Base-by-base conservation (phyloP, 108 stramenopile species). In the Seminavis robusta region DNA sequence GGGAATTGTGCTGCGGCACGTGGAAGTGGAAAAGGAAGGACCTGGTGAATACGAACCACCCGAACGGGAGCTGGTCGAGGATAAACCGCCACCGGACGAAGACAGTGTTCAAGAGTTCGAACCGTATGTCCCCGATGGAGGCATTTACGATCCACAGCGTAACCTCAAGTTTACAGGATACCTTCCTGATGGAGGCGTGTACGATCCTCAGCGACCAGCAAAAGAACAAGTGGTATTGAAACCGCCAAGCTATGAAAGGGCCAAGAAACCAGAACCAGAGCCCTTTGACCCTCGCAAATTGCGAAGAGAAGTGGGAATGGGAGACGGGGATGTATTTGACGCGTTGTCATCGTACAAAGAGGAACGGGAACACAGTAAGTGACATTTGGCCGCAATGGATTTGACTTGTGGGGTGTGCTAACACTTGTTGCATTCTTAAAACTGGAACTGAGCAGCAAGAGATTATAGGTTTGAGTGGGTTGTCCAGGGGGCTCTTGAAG, bases 391-490 rank as follows among this genome's bases (percentile, higher is more conserved):
- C n/a, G n/a, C n/a, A n/a, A n/a, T n/a, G n/a, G n/a, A n/a, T n/a
- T n/a, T n/a, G n/a, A n/a, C n/a, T n/a, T n/a, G n/a, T n/a, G n/a
- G n/a, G n/a, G n/a, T n/a, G n/a, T n/a, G n/a, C n/a, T n/a, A n/a
- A n/a, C n/a, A n/a, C n/a, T n/a, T n/a, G n/a, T n/a, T n/a, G n/a
- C n/a, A n/a, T n/a, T n/a, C n/a, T n/a, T n/a, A n/a, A n/a, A n/a
- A n/a, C n/a, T n/a, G n/a, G n/a, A n/a, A n/a, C n/a, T n/a, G n/a
- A n/a, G n/a, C n/a, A n/a, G n/a, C n/a, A n/a, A n/a, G n/a, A n/a
- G n/a, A n/a, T n/a, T n/a, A n/a, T n/a, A 61, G 27, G 25, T 65
- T 76, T 43, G 64, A 70, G 41, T 76, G 75, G 75, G 75, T 76
- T 0, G 56, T 76, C 31, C 45, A 61, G 30, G 60, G 59, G 23